phyloP scores from a whole-genome alignment of 495 filamentous ascomycete genomes.

The Glarea lozoyensis region DNA sequence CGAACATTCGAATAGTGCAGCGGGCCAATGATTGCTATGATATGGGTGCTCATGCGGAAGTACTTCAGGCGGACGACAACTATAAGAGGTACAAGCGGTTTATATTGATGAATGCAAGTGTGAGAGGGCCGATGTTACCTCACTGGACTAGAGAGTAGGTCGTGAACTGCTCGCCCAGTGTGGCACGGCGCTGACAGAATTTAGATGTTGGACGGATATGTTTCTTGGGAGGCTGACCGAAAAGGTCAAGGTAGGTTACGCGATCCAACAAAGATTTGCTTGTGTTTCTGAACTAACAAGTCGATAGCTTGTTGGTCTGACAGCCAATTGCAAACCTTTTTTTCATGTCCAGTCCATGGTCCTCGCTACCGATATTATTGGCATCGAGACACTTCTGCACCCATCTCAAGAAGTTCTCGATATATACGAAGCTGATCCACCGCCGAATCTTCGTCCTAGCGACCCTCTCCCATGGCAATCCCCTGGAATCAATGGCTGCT shows the following conservation, averaged over 20 bases:
- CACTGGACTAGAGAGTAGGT: conserved; percentile 16
- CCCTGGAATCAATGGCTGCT: conserved; percentile 20
- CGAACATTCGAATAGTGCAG: conserved; percentile 23
- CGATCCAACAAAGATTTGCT: no score
- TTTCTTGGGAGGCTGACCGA: conserved; percentile 23
- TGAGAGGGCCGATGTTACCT: conserved; percentile 29
- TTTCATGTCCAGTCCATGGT: conserved; percentile 29
- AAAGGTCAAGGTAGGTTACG: conserved; percentile 18
- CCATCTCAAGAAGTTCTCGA: conserved; percentile 2
- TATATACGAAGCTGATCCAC: not conserved
- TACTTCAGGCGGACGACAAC: conserved; percentile 19
- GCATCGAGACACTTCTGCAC: conserved; percentile 25
- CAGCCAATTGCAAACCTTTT: conserved; percentile 23
- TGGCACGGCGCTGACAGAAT: no score
- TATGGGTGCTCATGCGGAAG: conserved; percentile 21
- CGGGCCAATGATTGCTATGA: conserved; percentile 23
- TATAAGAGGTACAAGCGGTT: conserved; percentile 22
- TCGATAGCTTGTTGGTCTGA: conserved; percentile 31
- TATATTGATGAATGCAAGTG: conserved; percentile 24
- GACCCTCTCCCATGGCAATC: conserved; percentile 2
- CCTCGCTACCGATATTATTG: conserved; percentile 27
- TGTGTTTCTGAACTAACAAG: no score
- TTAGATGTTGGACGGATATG: conserved; percentile 25
- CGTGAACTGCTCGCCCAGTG: no score
- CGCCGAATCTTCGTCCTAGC: not conserved